These are phyloP conservation scores for Artomyces pyxidatus DNA, from an alignment of 768 basidiomycete species.

Conservation along the genomic window DNA sequence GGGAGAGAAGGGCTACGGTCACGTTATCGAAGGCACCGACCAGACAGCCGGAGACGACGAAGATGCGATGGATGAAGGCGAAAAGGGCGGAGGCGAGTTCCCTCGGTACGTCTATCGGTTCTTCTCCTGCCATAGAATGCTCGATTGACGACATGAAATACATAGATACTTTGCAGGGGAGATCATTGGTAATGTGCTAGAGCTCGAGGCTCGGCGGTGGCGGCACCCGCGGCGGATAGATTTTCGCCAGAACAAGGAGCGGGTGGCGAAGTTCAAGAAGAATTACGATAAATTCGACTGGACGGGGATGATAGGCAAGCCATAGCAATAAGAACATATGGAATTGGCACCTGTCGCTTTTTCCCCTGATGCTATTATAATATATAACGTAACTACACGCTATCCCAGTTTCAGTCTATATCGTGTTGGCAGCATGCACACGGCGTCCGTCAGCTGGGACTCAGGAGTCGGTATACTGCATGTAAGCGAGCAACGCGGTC, in stretches of 20 bases:
- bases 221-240: conserved; percentile 71
- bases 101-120: conserved; percentile 49
- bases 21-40: conserved; percentile 89
- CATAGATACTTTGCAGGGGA: conserved; percentile 88
- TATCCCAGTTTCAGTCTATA: too few relatives aligned
- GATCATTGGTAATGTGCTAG: conserved; percentile 88
- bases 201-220: conserved; percentile 83
- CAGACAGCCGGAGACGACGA: conserved; percentile 60
- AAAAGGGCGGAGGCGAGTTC: conserved; percentile 88
- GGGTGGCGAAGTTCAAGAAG: conserved; percentile 61
- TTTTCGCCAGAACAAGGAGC: conserved; percentile 55
- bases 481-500: too few relatives aligned
- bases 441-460: too few relatives aligned
- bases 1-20: conserved; percentile 95
- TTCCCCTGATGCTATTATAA: too few relatives aligned
- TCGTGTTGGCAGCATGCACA: too few relatives aligned
- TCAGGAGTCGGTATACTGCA: too few relatives aligned
- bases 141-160: background rate
- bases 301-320: conserved; percentile 76
- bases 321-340: too few relatives aligned
- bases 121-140: too few relatives aligned
- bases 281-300: conserved; percentile 77
- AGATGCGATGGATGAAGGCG: conserved; percentile 71
- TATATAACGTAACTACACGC: too few relatives aligned
- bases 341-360: too few relatives aligned